phyloP scores from a whole-genome alignment of 176 grass and related monocot genomes.

The Themeda triandra region DNA sequence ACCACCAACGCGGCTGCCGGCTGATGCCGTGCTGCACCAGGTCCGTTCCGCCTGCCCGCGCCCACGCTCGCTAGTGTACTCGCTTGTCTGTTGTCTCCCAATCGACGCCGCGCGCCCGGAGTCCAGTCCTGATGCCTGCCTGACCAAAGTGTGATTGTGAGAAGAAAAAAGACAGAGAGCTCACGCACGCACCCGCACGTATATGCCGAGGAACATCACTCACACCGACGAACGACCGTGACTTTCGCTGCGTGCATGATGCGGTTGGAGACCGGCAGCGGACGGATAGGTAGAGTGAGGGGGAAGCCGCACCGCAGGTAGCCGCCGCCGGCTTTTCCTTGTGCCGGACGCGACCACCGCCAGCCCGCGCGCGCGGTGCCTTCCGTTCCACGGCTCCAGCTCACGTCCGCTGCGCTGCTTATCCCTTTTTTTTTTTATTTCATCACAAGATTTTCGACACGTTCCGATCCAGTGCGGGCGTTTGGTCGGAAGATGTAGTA shows the following conservation, averaged over 20 bases:
- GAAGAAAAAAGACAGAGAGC: background rate
- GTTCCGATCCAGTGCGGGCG: too few relatives aligned
- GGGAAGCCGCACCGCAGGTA: background rate
- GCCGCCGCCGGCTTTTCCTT: conserved; percentile 13
- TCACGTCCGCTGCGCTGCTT: too few relatives aligned
- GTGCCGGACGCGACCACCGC: conserved; percentile 1
- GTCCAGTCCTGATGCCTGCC: background rate
- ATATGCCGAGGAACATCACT: too few relatives aligned
- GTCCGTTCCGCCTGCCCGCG: too few relatives aligned
- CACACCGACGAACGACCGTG: background rate
- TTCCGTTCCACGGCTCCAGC: background rate
- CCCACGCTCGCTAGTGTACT: background rate
- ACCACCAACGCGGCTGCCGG: background rate
- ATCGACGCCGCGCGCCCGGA: background rate
- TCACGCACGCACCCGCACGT: too few relatives aligned
- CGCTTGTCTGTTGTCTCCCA: background rate
- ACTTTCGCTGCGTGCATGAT: background rate
- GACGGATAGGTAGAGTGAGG: background rate
- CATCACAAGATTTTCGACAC: too few relatives aligned
- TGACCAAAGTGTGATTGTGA: background rate
- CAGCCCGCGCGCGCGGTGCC: background rate
- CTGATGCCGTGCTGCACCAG: background rate
- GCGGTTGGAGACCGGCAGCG: background rate
- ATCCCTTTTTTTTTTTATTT: too few relatives aligned
- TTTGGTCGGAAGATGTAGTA: too few relatives aligned